These are phyloP conservation scores for Candida methanosorbosa DNA, from an alignment of 805 yeast species.

Conservation along the genomic window DNA sequence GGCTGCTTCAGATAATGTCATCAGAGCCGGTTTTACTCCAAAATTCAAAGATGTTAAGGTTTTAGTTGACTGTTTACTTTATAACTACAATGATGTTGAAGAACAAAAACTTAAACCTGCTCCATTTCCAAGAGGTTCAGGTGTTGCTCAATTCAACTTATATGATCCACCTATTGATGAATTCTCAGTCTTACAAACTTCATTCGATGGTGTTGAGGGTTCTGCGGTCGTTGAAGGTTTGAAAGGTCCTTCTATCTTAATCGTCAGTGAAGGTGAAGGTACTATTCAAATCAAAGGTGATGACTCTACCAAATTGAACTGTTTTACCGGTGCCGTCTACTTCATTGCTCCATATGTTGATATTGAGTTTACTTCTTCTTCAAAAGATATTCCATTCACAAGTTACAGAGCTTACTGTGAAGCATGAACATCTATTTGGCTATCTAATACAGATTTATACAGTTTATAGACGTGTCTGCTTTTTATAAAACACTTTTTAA, in stretches of 20 bases:
- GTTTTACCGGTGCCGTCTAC: conserved; percentile 69
- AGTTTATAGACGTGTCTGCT: too few species aligned
- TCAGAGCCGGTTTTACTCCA: conserved; percentile 99
- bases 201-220: conserved; percentile 42
- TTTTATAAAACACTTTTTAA: too few species aligned
- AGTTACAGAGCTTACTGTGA: conserved; percentile 90
- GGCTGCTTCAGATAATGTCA: conserved; percentile 99
- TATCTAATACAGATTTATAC: too few species aligned
- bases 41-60: conserved; percentile 93
- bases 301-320: conserved; percentile 32
- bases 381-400: conserved; percentile 44
- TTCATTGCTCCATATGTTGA: conserved; percentile 75
- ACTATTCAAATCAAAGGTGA: conserved; percentile 33
- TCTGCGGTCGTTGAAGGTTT: conserved; percentile 51
- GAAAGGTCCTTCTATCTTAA: conserved; percentile 82
- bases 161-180: conserved; percentile 97
- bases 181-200: conserved; percentile 85
- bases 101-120: conserved; percentile 82
- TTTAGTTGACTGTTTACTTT: conserved; percentile 85
- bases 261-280: conserved; percentile 80
- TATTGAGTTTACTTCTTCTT: conserved; percentile 47
- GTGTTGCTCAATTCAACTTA: conserved; percentile 57
- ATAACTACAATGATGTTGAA: conserved; percentile 79
- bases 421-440: conserved; percentile 35
- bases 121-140: conserved; percentile 49